Conservation (phyloP, 495 filamentous ascomycete genomes). For the Penicillium lividum region DNA sequence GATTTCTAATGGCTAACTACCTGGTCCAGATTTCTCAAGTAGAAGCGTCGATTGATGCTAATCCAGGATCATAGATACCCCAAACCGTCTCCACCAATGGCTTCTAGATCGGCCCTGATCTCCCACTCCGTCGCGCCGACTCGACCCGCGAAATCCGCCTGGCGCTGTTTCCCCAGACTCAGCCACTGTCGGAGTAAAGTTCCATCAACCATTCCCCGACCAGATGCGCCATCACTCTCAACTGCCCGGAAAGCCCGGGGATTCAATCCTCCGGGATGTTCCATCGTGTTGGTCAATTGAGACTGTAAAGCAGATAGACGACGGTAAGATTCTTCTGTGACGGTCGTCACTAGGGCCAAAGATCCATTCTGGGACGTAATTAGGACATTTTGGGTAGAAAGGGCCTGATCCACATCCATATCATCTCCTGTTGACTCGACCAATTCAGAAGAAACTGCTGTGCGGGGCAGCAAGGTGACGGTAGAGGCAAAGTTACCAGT, state of each 20-base stretch:
- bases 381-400: slow-evolving; percentile 58
- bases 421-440: slow-evolving; percentile 34
- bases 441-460: slow-evolving; percentile 47
- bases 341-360: slow-evolving; percentile 72
- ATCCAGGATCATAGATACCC: slow-evolving; percentile 39
- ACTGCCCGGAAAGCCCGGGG: slow-evolving; percentile 70
- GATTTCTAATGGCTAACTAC: too few relatives aligned
- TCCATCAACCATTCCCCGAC: slow-evolving; percentile 65
- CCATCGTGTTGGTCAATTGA: slow-evolving; percentile 73
- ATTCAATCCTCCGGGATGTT: slow-evolving; percentile 78
- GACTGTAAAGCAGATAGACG: slow-evolving; percentile 78
- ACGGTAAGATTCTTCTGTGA: slow-evolving; percentile 80
- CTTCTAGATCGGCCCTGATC: slow-evolving; percentile 60
- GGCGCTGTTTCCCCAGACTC: slow-evolving; percentile 66
- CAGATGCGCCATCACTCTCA: slow-evolving; percentile 48
- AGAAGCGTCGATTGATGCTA: too few relatives aligned
- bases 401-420: slow-evolving; percentile 40
- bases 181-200: slow-evolving; percentile 62
- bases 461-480: slow-evolving; percentile 73
- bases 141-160: slow-evolving; percentile 67
- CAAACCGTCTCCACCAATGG: slow-evolving; percentile 60
- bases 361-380: slow-evolving; percentile 71
- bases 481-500: slow-evolving; percentile 73
- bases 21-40: too few relatives aligned
- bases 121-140: slow-evolving; percentile 61